These are phyloP conservation scores for Penicillium concentricum DNA, from an alignment of 2,329 filamentous ascomycete species.

Conservation along the genomic window DNA sequence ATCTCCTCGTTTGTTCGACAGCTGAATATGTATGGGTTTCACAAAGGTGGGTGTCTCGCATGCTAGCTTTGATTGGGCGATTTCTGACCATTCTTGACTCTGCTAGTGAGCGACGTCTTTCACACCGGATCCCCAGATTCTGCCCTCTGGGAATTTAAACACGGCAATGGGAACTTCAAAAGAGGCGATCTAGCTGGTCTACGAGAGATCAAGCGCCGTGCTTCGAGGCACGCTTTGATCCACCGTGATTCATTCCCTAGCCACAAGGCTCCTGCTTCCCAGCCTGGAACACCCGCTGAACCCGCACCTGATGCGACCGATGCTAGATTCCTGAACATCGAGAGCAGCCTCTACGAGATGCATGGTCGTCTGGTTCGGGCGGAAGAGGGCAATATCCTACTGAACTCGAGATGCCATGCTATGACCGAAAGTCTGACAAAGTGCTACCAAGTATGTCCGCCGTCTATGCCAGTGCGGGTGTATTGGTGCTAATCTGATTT, in stretches of 20 bases:
- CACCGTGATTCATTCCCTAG: constrained; percentile 85
- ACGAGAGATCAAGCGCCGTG: constrained; percentile 91
- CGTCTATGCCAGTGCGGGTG: constrained; percentile 4
- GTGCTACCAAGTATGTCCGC: constrained; percentile 60
- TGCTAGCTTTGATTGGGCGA: not conserved
- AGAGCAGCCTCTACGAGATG: constrained; percentile 81
- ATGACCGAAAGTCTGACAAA: constrained; percentile 77
- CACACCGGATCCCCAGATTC: constrained; percentile 92
- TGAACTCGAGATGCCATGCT: constrained; percentile 77
- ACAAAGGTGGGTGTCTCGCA: constrained; percentile 71
- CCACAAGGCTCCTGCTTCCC: constrained; percentile 71
- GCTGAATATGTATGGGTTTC: constrained; percentile 99
- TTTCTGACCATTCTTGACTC: constrained; percentile 7
- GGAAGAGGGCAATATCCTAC: constrained; percentile 76
- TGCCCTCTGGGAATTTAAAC: constrained; percentile 97
- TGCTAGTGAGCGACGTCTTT: constrained; percentile 91
- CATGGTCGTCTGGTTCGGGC: constrained; percentile 72
- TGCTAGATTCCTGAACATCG: constrained; percentile 69
- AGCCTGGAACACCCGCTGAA: constrained; percentile 82
- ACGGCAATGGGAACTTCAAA: constrained; percentile 96
- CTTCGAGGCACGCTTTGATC: constrained; percentile 88
- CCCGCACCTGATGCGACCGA: constrained; percentile 78
- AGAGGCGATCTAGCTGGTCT: constrained; percentile 87
- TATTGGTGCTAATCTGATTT: constrained; percentile 2
- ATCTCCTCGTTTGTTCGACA: constrained; percentile 98